Percentiles rank a stretch among this genome's conserved stretches.
These are phyloP conservation scores for Oidium heveae DNA, from an alignment of 2,329 filamentous ascomycete species.

Conservation along the genomic window DNA sequence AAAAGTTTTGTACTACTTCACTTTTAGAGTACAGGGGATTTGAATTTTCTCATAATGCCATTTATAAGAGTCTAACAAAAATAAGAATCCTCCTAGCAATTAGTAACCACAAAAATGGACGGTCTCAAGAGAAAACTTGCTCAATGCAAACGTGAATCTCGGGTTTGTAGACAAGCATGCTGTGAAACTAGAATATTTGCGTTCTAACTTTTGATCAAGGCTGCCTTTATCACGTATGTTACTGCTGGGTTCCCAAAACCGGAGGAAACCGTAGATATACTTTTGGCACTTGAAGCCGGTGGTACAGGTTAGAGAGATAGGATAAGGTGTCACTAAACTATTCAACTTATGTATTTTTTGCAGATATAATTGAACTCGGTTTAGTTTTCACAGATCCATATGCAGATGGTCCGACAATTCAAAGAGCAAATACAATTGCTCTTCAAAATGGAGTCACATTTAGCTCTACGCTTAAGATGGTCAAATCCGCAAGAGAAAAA, in stretches of 20 bases:
- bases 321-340: background rate
- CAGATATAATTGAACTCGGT: conserved; percentile 86
- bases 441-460: conserved; percentile 76
- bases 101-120: conserved; percentile 15
- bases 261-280: conserved; percentile 59
- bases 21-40: no score
- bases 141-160: conserved; percentile 26
- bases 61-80: no score
- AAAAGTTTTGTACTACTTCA: no score
- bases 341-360: background rate
- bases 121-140: conserved; percentile 29
- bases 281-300: conserved; percentile 77
- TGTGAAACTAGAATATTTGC: background rate
- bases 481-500: conserved; percentile 49
- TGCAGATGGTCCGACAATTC: conserved; percentile 90
- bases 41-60: no score
- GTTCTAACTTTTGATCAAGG: conserved; percentile 5
- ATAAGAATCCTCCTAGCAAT: no score
- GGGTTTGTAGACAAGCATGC: conserved; percentile 11
- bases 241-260: conserved; percentile 75
- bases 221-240: conserved; percentile 79
- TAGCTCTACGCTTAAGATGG: conserved; percentile 53
- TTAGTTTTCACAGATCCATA: conserved; percentile 96
- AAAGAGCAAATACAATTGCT: conserved; percentile 79
- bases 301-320: conserved; percentile 41